Evolutionary conservation across 2,329 filamentous ascomycete species (phyloP).

Genomic region (Hortaea werneckii): DNA sequence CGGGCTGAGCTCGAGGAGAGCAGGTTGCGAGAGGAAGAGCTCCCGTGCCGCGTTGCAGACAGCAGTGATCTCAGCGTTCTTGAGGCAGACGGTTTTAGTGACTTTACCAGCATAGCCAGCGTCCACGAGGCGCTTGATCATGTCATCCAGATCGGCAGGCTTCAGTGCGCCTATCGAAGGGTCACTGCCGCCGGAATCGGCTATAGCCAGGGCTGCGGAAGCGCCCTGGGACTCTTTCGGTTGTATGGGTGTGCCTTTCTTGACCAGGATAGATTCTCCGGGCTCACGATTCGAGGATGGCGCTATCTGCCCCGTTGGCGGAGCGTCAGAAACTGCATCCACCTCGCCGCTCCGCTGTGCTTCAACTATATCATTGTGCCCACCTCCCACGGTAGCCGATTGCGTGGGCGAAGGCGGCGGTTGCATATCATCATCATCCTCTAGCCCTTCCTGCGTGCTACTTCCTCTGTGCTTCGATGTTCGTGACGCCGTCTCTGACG

Average conservation of each 20-base stretch:
- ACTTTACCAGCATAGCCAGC: constrained; percentile 94
- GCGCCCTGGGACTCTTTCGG: constrained; percentile 14
- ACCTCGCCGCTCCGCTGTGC: constrained; percentile 85
- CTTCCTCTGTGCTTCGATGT: neutral
- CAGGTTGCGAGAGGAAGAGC: constrained; percentile 81
- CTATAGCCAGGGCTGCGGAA: constrained; percentile 21
- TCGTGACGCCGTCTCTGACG: neutral
- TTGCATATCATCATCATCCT: constrained; percentile 25
- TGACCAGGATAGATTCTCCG: constrained; percentile 81
- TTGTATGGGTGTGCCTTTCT: constrained; percentile 36
- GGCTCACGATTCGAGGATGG: constrained; percentile 51
- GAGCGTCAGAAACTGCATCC: constrained; percentile 85
- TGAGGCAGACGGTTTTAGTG: constrained; percentile 92
- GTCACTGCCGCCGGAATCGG: constrained; percentile 7
- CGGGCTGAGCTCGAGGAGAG: constrained; percentile 80
- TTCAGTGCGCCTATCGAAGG: constrained; percentile 70
- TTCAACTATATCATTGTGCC: constrained; percentile 66
- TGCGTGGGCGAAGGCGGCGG: constrained; percentile 79
- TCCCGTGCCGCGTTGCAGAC: constrained; percentile 86
- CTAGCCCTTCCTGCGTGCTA: constrained; percentile 1
- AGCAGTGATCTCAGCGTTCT: constrained; percentile 93
- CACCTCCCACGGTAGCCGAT: constrained; percentile 60
- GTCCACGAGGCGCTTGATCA: constrained; percentile 88
- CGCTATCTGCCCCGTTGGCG: constrained; percentile 53
- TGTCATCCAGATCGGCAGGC: constrained; percentile 88